Conservation (phyloP, 192 early-diverging fungal species). For the Linnemannia zychae region DNA sequence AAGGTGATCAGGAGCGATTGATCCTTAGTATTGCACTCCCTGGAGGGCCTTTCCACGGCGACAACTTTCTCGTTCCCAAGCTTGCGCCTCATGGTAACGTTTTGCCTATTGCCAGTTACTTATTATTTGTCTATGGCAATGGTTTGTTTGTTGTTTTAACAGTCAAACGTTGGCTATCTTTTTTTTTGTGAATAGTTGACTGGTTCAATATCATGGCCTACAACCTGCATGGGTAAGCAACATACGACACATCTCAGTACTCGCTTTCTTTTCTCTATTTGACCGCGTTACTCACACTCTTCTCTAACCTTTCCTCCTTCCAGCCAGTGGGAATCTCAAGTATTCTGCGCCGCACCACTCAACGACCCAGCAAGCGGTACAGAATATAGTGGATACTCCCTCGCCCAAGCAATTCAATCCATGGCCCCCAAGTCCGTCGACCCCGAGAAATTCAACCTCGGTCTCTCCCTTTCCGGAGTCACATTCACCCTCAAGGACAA, state of each 20-base stretch:
- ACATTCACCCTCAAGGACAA: constrained; percentile 37
- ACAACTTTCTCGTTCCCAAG: constrained; percentile 31
- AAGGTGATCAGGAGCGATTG: constrained; percentile 14
- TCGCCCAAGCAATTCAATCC: constrained; percentile 24
- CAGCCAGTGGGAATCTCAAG: constrained; percentile 33
- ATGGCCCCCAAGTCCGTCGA: constrained; percentile 41
- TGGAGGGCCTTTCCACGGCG: constrained; percentile 42
- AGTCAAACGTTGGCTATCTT: background rate
- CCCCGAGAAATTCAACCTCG: constrained; percentile 42
- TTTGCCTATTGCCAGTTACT: too few species aligned
- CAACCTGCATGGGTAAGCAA: constrained; percentile 37
- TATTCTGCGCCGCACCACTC: constrained; percentile 35
- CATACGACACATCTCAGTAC: background rate
- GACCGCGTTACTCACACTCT: background rate
- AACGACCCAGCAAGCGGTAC: constrained; percentile 28
- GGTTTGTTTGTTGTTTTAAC: background rate
- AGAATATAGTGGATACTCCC: constrained; percentile 26
- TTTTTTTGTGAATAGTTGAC: constrained; percentile 11
- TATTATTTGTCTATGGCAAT: background rate
- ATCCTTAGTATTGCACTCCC: constrained; percentile 38
- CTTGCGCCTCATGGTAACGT: constrained; percentile 26
- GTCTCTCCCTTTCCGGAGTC: constrained; percentile 38
- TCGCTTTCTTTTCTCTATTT: background rate
- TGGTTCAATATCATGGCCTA: constrained; percentile 49
- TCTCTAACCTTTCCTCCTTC: background rate